phyloP scores from a whole-genome alignment of 2,329 filamentous ascomycete genomes.

The Gnomoniopsis sp. region DNA sequence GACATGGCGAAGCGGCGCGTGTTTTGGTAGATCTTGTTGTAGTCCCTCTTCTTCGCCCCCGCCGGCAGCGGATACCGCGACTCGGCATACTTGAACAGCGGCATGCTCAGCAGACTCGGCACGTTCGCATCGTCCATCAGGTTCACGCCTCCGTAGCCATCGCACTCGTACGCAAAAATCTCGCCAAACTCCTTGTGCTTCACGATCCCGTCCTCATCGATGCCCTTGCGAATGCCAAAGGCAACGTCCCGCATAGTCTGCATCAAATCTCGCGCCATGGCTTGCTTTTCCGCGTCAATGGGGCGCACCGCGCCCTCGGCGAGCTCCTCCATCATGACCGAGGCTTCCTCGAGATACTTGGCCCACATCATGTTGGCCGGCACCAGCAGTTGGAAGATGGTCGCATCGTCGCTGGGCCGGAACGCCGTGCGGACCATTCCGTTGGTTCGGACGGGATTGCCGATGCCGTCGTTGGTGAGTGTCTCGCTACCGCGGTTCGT shows the following conservation, averaged over 20 bases:
- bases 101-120: slow-evolving; percentile 62
- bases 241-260: slow-evolving; percentile 54
- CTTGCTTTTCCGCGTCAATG: slow-evolving; percentile 28
- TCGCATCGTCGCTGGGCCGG: slow-evolving; percentile 79
- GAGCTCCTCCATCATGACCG: slow-evolving; percentile 46
- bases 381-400: slow-evolving; percentile 75
- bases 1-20: slow-evolving; percentile 76
- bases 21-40: slow-evolving; percentile 69
- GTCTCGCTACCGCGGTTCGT: slow-evolving; percentile 74
- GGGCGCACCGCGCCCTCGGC: slow-evolving; percentile 33
- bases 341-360: slow-evolving; percentile 51
- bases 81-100: slow-evolving; percentile 55
- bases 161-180: slow-evolving; percentile 77
- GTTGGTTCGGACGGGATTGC: slow-evolving; percentile 74
- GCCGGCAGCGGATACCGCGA: slow-evolving; percentile 10
- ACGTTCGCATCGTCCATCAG: slow-evolving; percentile 74
- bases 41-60: slow-evolving; percentile 29
- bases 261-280: slow-evolving; percentile 40
- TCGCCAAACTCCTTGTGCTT: slow-evolving; percentile 54
- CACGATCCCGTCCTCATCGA: slow-evolving; percentile 70
- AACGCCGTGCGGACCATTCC: slow-evolving; percentile 78
- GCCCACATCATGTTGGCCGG: slow-evolving; percentile 75
- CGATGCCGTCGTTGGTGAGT: slow-evolving; percentile 67
- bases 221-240: slow-evolving; percentile 61
- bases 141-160: slow-evolving; percentile 65